Evolutionary conservation across 345 rosid genomes (phyloP).

Genomic region (Moricandia arvensis): DNA sequence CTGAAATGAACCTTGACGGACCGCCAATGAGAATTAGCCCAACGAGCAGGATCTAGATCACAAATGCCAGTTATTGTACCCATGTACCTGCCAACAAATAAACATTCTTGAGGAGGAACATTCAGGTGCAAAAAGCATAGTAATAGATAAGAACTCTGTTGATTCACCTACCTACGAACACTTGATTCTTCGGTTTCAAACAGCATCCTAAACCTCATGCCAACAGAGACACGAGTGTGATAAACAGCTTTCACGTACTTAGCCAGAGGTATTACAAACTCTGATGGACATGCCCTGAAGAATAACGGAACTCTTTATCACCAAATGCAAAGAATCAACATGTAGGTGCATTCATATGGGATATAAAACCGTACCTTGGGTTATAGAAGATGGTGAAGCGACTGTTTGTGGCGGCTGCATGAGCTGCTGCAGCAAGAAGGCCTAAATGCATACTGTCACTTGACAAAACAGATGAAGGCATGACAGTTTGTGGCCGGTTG

Average conservation of each 20-base stretch:
- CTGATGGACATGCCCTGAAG: neutral
- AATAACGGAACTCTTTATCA: too few relatives aligned
- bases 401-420: neutral
- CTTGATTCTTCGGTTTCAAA: slow-evolving; percentile 73
- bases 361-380: neutral
- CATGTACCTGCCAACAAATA: slow-evolving; percentile 61
- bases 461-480: neutral
- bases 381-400: neutral
- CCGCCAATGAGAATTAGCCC: slow-evolving; percentile 91
- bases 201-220: slow-evolving; percentile 72
- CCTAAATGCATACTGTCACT: neutral
- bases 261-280: neutral
- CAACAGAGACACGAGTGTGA: slow-evolving; percentile 24
- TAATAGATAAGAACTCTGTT: neutral
- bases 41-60: slow-evolving; percentile 64
- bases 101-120: neutral
- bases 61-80: slow-evolving; percentile 92
- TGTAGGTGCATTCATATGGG: neutral
- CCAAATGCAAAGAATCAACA: neutral
- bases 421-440: neutral
- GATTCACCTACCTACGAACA: slow-evolving; percentile 53
- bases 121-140: slow-evolving; percentile 13
- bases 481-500: neutral
- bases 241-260: neutral
- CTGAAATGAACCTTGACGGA: slow-evolving; percentile 62